phyloP scores from a whole-genome alignment of 169 alveolate genomes.

The Ichthyophthirius multifiliis region DNA sequence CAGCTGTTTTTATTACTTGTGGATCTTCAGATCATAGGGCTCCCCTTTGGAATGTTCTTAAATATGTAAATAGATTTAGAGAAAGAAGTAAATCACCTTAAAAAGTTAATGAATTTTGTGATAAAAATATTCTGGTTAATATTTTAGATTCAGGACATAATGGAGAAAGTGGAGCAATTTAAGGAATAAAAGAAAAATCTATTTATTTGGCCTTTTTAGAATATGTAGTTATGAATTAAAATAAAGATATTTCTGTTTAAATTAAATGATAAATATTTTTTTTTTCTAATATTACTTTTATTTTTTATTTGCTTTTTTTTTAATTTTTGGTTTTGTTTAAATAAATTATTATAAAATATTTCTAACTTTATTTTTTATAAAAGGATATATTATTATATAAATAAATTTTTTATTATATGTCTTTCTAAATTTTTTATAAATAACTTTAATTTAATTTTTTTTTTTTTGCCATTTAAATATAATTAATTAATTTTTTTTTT shows the following conservation, averaged over 20 bases:
- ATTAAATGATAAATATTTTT: no score
- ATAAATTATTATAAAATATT: no score
- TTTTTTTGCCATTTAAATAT: no score
- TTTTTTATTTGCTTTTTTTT: no score
- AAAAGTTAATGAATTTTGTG: constrained; percentile 19
- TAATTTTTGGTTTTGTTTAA: no score
- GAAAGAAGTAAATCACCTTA: constrained; percentile 19
- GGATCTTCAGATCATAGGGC: constrained; percentile 63
- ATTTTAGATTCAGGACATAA: constrained; percentile 30
- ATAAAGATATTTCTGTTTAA: constrained; percentile 13
- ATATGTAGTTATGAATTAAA: constrained; percentile 3
- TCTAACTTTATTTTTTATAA: no score
- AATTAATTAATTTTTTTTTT: no score
- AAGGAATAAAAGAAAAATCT: constrained; percentile 5
- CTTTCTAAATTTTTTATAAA: no score
- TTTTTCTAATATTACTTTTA: no score
- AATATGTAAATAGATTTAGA: constrained; percentile 63
- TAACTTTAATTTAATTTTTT: no score
- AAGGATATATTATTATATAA: no score
- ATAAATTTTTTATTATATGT: no score
- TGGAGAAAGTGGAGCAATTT: constrained; percentile 30
- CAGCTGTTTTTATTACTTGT: constrained; percentile 52
- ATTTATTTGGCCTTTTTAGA: constrained; percentile 33
- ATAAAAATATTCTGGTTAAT: constrained; percentile 32
- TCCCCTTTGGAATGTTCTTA: constrained; percentile 62